These are phyloP conservation scores for maize (Zea mays) DNA, from an alignment of 176 grass and related monocot species.

Conservation along the genomic window Zm-B73-REFERENCE-NAM-5.0 NC_050103.1:20703501-20704000, in stretches of 20 bases:
- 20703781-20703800: constrained; percentile 40
- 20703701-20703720: constrained; percentile 51
- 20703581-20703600: neutral
- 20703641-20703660: constrained; percentile 22
- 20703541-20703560: constrained; percentile 49
- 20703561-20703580: constrained; percentile 26
- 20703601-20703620: neutral
- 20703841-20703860: constrained; percentile 33
- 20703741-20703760: constrained; percentile 37
- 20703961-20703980: neutral
- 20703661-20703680: too few relatives aligned
- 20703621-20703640: constrained; percentile 20
- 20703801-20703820: constrained; percentile 58
- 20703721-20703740: constrained; percentile 49
- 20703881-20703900: too few relatives aligned
- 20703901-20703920: too few relatives aligned
- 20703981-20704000: too few relatives aligned
- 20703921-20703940: neutral
- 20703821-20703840: constrained; percentile 1
- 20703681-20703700: constrained; percentile 20
- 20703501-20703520: constrained; percentile 60
- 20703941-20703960: neutral
- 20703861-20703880: constrained; percentile 6
- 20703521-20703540: constrained; percentile 41
- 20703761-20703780: constrained; percentile 42